phyloP scores from a whole-genome alignment of 192 early-diverging fungal genomes.

The Fimicolochytrium jonesii region DNA sequence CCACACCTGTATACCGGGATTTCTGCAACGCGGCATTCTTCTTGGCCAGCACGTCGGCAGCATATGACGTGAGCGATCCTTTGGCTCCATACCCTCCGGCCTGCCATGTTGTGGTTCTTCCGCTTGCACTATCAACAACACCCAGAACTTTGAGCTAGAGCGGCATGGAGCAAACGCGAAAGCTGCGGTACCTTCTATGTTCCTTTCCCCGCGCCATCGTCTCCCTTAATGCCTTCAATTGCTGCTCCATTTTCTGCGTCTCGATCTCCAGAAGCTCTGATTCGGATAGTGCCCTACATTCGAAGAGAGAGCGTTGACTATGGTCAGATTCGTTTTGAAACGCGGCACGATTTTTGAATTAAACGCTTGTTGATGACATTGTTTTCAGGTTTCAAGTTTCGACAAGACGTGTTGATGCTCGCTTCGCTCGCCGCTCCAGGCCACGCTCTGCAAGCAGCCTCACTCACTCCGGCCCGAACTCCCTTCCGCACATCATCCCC shows the following conservation, averaged over 20 bases:
- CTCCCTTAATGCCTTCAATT: constrained; percentile 17
- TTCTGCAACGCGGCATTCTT: constrained; percentile 22
- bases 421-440: too few species aligned
- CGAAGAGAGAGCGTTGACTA: too few species aligned
- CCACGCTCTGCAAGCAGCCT: too few species aligned
- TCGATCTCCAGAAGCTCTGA: constrained; percentile 21
- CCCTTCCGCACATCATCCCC: too few species aligned
- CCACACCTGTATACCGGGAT: constrained; percentile 1
- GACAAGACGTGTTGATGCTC: too few species aligned
- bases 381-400: too few species aligned
- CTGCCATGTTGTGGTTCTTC: constrained; percentile 3
- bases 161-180: not conserved
- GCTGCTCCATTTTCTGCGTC: constrained; percentile 32
- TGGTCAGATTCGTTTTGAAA: too few species aligned
- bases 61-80: constrained; percentile 19
- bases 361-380: too few species aligned
- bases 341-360: too few species aligned
- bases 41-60: constrained; percentile 28
- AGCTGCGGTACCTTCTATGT: constrained; percentile 14
- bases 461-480: too few species aligned
- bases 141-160: not conserved
- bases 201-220: constrained; percentile 25
- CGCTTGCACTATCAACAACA: not conserved
- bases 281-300: too few species aligned
- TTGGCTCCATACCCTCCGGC: not conserved